These are phyloP conservation scores for Ophiostoma sp. DNA, from an alignment of 2,329 filamentous ascomycete genomes.

Conservation along the genomic window DNA sequence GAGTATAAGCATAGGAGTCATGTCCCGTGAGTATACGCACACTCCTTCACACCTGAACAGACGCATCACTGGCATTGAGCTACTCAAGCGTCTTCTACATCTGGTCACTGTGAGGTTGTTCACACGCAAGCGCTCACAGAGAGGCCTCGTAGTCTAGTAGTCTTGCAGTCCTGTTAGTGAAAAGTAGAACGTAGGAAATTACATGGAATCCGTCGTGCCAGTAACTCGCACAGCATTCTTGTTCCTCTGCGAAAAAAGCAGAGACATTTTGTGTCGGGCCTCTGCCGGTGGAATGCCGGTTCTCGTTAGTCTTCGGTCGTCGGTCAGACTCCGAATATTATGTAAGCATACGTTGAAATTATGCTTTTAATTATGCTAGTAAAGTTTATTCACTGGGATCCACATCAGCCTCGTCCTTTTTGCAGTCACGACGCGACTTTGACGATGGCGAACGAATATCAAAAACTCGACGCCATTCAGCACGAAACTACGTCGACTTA, in stretches of 20 bases:
- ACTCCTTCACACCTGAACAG: too few species aligned
- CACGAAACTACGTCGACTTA: neutral
- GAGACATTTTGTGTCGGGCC: neutral
- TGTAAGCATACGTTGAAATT: neutral
- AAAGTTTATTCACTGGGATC: neutral
- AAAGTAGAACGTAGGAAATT: constrained; percentile 7
- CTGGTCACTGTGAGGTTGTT: neutral
- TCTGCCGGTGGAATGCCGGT: neutral
- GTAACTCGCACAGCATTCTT: constrained; percentile 1
- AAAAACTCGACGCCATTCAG: neutral
- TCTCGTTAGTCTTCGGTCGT: neutral
- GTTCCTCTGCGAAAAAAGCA: too few species aligned
- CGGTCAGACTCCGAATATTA: neutral
- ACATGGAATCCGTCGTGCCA: constrained; percentile 4
- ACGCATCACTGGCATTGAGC: neutral
- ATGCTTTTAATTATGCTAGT: neutral
- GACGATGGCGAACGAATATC: neutral
- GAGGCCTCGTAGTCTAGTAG: neutral
- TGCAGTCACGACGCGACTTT: neutral
- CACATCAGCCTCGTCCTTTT: constrained; percentile 15
- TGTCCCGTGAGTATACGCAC: too few species aligned
- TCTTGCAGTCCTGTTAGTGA: too few species aligned
- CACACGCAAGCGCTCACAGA: neutral
- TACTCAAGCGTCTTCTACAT: neutral
- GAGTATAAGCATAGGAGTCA: too few species aligned